phyloP scores from a whole-genome alignment of 495 filamentous ascomycete genomes.

The Penicillium canariense region DNA sequence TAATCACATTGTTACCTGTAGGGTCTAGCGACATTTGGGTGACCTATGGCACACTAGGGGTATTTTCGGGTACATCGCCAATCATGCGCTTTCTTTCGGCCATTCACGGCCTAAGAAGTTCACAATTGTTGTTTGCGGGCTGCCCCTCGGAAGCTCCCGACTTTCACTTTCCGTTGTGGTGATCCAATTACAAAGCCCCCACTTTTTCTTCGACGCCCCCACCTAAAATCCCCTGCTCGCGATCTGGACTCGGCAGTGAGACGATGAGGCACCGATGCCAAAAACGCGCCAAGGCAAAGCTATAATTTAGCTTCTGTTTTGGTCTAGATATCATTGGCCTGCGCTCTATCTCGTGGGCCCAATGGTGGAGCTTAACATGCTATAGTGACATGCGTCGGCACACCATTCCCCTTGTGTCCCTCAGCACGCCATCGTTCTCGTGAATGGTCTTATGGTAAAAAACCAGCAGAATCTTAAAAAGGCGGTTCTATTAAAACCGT shows the following conservation, averaged over 20 bases:
- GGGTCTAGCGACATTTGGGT: neutral
- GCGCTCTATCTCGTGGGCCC: neutral
- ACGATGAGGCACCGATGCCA: neutral
- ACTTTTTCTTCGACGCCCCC: neutral
- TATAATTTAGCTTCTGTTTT: neutral
- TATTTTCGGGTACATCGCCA: neutral
- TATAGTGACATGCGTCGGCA: neutral
- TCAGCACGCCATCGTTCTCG: conserved; percentile 13
- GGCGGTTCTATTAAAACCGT: neutral
- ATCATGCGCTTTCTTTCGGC: neutral
- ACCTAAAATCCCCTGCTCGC: neutral
- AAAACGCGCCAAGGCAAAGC: neutral
- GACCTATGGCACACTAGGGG: neutral
- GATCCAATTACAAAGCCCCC: neutral
- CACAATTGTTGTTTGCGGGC: too few relatives aligned
- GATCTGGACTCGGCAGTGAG: neutral
- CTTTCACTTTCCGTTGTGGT: neutral
- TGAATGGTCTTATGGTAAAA: neutral
- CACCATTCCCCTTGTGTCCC: neutral
- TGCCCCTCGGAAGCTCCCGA: too few relatives aligned
- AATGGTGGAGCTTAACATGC: neutral
- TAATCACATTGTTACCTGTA: neutral
- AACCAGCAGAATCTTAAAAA: too few relatives aligned
- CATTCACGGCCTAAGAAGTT: neutral
- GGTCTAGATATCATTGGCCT: neutral